Evolutionary conservation across 257 asterid genomes (phyloP), one percentile per base, ranked within the genome.

Genomic region (Nicotiana tabacum): DNA sequence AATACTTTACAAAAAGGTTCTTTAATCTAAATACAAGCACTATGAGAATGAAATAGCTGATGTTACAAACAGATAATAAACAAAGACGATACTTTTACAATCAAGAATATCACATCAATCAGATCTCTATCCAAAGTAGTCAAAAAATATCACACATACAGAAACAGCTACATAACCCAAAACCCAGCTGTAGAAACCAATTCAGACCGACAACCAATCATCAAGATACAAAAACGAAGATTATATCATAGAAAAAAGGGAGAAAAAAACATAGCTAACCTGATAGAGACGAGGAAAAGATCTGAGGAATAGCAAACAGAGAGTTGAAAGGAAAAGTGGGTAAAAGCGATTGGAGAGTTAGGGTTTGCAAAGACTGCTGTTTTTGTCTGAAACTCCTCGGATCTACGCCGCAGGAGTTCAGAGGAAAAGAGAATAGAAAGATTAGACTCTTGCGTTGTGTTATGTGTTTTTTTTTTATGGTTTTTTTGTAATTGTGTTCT

Each of bases 321-420:
- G 74, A 48, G 17, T 61, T 82, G 10, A 43, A 21, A 60, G 13
- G 43, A 61, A 64, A 43, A 77, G 70, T 29, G 70, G 48, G 27
- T 32, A 66, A 32, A 30, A 2, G 53, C 58, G 80, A 77, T 78
- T 57, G 79, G 81, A 43, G 48, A 58, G 76, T 77, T 81, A 81
- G 66, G 84, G 55, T 53, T 68, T 32, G 60, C 24, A 68, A 7
- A 37, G 83, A 66, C 24, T 21, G 84, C 64, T n/a, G 83, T 56
- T 72, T 83, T 80, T 86, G 66, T 82, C 89, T 85, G 65, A 84
- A 87, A 89, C 90, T 87, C 90, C 91, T 87, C 87, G 91, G 91
- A 87, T 89, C 87, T 83, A 85, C 72, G 90, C 90, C 91, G 86
- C 82, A 72, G 90, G 90, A 89, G 91, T 85, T 83, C 43, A 82